Base-by-base conservation (phyloP, 148 eudicot species). In the Spergularia bocconei region DNA sequence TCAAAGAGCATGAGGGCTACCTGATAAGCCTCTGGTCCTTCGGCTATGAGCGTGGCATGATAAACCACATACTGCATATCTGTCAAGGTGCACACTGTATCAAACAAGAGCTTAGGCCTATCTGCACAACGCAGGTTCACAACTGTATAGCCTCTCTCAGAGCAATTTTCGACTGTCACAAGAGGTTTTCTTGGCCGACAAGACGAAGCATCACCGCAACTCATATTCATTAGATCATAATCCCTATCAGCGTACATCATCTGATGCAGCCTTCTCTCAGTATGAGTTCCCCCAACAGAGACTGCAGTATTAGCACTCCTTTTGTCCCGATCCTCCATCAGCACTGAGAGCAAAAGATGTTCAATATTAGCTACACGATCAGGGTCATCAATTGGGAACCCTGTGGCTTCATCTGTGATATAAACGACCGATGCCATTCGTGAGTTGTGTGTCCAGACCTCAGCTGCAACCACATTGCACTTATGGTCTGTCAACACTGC, bases 31-130 rank as follows among this genome's bases (percentile, higher is more conserved):
- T 92, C 92, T 6, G 90, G 87, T 21, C 91, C 95, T 75, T 90
- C 91, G 8, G 93, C 87, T 65, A 86, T 88, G 67, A 90, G 84
- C 11, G 91, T 90, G 39, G 87, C 95, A 87, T 92, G 97, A 72
- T 87, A 92, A n/a, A 92, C 97, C 55, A 92, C 93, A 50, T 92
- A 92, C 76, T 90, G 90, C 93, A 92, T 90, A 79, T 92, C 97
- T 0, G 95, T 90, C 81, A 92, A 84, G 1, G 97, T 92, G 74
- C 91, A 92, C 15, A 92, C 89, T 6, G 93, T 82, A 72, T 92
- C 97, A 66, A 92, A 90, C 17, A 93, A 77, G 58, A 93, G 89
- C 89, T 93, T 93, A 19, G 98, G 95, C 54, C 97, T 77, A 68
- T 93, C 98, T 0, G 75, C 79, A 76, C 90, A 91, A 67, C 85